Conservation (phyloP, 768 basidiomycete genomes). For the Cystofilobasidium bisporidii region DNA sequence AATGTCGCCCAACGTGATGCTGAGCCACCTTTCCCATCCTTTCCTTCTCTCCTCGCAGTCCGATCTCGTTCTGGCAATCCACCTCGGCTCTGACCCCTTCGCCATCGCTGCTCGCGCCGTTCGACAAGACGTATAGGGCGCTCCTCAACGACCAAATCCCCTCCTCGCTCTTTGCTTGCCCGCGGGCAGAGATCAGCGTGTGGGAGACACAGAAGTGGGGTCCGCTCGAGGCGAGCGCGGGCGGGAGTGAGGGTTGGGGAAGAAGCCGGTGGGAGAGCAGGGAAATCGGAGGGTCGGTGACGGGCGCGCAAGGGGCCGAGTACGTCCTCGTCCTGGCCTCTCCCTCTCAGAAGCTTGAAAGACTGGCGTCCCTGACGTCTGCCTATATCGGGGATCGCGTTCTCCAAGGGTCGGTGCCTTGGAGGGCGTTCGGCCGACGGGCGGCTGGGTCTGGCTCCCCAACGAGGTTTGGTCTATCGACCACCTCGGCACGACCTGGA, state of each 20-base stretch:
- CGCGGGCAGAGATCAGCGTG: neutral
- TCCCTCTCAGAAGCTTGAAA: too few species aligned
- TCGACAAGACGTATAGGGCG: neutral
- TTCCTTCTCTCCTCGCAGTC: neutral
- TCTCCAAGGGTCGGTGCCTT: neutral
- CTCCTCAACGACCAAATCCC: constrained; percentile 11
- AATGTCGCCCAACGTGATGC: too few species aligned
- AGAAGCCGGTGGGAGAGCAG: constrained; percentile 5
- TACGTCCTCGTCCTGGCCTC: neutral
- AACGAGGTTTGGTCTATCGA: constrained; percentile 22
- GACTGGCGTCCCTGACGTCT: neutral
- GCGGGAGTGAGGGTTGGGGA: constrained; percentile 5
- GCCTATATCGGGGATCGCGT: too few species aligned
- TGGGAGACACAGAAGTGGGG: constrained; percentile 16
- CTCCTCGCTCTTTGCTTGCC: neutral
- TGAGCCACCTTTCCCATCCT: too few species aligned
- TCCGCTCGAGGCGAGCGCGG: neutral
- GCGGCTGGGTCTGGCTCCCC: constrained; percentile 17
- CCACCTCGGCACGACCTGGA: constrained; percentile 14
- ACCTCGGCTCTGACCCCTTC: neutral
- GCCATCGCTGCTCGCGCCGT: neutral
- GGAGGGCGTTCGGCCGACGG: neutral
- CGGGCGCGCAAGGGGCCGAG: neutral
- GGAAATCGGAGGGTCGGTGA: neutral
- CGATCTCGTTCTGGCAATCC: neutral